phyloP scores from a whole-genome alignment of 2,329 filamentous ascomycete species.

The Neurospora sp. region DNA sequence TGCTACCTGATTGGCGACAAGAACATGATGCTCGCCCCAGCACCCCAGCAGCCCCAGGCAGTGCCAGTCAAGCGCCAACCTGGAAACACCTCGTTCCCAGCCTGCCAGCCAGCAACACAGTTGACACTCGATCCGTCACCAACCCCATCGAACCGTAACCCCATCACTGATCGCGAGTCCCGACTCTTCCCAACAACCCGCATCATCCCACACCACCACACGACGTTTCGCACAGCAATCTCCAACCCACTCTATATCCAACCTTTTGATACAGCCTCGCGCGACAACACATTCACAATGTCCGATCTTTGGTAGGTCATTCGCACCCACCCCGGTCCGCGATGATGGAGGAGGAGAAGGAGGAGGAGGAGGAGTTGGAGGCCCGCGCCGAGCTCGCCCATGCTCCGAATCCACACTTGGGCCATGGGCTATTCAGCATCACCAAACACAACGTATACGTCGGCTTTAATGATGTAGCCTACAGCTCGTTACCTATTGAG shows the following conservation, averaged over 20 bases:
- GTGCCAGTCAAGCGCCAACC: conserved; percentile 21
- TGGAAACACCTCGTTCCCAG: conserved; percentile 25
- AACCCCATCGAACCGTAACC: conserved; percentile 1
- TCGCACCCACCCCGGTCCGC: not conserved
- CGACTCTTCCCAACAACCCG: not conserved
- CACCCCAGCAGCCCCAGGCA: conserved; percentile 4
- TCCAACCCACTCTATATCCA: not conserved
- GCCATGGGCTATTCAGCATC: not conserved
- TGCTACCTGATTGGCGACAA: conserved; percentile 4
- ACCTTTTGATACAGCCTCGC: conserved; percentile 9
- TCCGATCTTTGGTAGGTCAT: conserved; percentile 17
- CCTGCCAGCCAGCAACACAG: conserved; percentile 2
- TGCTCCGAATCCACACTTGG: not conserved
- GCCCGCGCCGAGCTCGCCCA: not conserved
- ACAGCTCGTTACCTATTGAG: not conserved
- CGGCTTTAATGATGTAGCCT: not conserved
- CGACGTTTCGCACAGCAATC: not conserved
- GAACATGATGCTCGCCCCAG: conserved; percentile 14
- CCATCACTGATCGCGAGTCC: not conserved
- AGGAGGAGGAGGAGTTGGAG: not conserved
- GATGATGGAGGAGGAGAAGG: not conserved
- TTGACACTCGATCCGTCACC: conserved; percentile 9
- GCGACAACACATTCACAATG: conserved; percentile 15
- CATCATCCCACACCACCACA: not conserved
- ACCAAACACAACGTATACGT: not conserved